Percentiles rank a stretch among this genome's conserved stretches.
phyloP scores from a whole-genome alignment of 1,139 yeast species.

The Pichia sp. region DNA sequence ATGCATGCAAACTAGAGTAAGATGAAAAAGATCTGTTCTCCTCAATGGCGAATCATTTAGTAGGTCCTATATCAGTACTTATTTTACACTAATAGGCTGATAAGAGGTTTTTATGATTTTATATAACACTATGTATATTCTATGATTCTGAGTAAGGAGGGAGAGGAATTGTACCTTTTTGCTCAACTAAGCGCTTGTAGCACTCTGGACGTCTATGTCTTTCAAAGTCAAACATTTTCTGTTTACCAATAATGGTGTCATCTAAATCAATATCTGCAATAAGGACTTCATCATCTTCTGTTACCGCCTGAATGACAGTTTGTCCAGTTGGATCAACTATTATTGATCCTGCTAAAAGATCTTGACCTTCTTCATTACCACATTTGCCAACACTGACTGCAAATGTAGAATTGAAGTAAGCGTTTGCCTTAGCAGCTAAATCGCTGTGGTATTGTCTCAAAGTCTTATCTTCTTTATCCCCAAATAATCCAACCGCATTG shows the following conservation, averaged over 20 bases:
- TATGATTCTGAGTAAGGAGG: constrained; percentile 6
- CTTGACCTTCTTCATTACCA: constrained; percentile 32
- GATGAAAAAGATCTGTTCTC: too few species aligned
- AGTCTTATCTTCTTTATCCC: constrained; percentile 24
- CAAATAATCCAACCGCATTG: constrained; percentile 27
- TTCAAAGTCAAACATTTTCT: constrained; percentile 32
- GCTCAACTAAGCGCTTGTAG: constrained; percentile 13
- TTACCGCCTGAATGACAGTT: constrained; percentile 28
- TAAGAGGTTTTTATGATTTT: too few species aligned
- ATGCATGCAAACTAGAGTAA: too few species aligned
- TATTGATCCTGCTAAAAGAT: constrained; percentile 30
- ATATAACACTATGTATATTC: too few species aligned
- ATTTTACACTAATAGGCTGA: too few species aligned
- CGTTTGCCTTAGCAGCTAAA: constrained; percentile 29
- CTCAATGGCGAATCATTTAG: too few species aligned
- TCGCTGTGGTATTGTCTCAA: constrained; percentile 30
- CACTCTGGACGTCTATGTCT: constrained; percentile 31
- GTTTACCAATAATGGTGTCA: constrained; percentile 30
- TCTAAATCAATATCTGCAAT: constrained; percentile 30
- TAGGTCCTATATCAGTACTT: too few species aligned
- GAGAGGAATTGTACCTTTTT: constrained; percentile 12
- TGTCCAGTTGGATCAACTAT: constrained; percentile 31
- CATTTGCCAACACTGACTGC: constrained; percentile 32
- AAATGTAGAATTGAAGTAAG: constrained; percentile 30
- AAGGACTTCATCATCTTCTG: constrained; percentile 30